phyloP scores from a whole-genome alignment of 805 yeast species.

The Cyberlindnera amylophila region DNA sequence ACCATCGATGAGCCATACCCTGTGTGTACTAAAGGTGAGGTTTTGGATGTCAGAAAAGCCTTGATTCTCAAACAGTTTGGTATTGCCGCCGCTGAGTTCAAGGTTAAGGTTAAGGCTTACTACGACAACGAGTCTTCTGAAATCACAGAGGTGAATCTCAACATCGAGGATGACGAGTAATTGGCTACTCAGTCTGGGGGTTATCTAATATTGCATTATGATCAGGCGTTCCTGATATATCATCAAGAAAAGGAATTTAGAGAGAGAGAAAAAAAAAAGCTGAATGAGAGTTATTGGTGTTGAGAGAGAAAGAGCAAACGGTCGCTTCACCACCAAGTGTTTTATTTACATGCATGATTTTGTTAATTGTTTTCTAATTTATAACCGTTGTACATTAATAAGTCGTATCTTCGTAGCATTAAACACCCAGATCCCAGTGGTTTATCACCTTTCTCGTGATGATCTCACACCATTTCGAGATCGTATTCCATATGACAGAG shows the following conservation, averaged over 20 bases:
- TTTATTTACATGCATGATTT: too few relatives aligned
- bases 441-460: neutral
- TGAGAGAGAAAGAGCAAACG: too few relatives aligned
- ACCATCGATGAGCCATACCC: conserved; percentile 67
- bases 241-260: too few relatives aligned
- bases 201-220: too few relatives aligned
- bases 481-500: neutral
- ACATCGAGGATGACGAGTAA: conserved; percentile 27
- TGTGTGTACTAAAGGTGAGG: conserved; percentile 78
- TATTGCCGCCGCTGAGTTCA: conserved; percentile 88
- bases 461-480: conserved; percentile 6
- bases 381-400: too few relatives aligned
- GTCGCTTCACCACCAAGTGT: too few relatives aligned
- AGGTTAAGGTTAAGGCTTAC: conserved; percentile 73
- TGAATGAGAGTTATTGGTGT: too few relatives aligned
- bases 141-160: conserved; percentile 31
- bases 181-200: too few relatives aligned
- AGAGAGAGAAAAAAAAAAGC: neutral
- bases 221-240: too few relatives aligned
- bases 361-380: too few relatives aligned
- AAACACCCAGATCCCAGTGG: too few relatives aligned
- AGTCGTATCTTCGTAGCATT: too few relatives aligned
- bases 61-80: conserved; percentile 92
- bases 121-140: conserved; percentile 58
- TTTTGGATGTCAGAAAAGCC: conserved; percentile 85